A percentile compares a stretch with the other conserved stretches of the same genome.
These are phyloP conservation scores for Croton setiger DNA, from an alignment of 441 rosid genomes.

Conservation along the genomic window DNA sequence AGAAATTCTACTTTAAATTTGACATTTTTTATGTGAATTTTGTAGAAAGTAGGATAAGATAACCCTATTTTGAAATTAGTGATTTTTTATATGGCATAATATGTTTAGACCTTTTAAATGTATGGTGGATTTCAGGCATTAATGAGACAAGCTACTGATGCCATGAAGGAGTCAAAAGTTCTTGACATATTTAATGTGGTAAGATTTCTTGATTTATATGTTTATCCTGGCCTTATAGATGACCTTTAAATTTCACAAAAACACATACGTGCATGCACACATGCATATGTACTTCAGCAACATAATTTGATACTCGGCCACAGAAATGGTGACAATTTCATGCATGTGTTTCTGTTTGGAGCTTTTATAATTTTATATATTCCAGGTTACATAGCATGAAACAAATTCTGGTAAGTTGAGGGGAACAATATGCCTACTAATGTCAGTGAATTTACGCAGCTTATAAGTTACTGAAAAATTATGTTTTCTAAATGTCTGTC, in stretches of 20 bases:
- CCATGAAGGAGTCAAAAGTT: slow-evolving; percentile 76
- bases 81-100: not conserved
- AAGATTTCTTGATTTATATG: slow-evolving; percentile 26
- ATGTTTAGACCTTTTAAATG: slow-evolving; percentile 15
- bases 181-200: slow-evolving; percentile 63
- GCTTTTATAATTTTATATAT: too few relatives aligned
- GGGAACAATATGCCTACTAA: too few relatives aligned
- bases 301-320: not conserved
- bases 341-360: too few relatives aligned
- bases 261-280: too few relatives aligned
- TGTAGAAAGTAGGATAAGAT: not conserved
- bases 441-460: too few relatives aligned
- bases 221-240: too few relatives aligned
- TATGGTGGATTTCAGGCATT: slow-evolving; percentile 55
- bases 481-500: too few relatives aligned
- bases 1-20: not conserved
- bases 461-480: too few relatives aligned
- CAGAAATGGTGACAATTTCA: not conserved
- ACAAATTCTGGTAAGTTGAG: too few relatives aligned
- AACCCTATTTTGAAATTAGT: not conserved
- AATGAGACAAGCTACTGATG: slow-evolving; percentile 62
- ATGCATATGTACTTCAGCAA: not conserved
- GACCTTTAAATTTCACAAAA: too few relatives aligned
- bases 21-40: not conserved
- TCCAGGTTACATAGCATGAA: too few relatives aligned